A percentile compares a stretch with the other conserved stretches of the same genome.
These are phyloP conservation scores for Cyclospora cayetanensis DNA, from an alignment of 169 alveolate genomes.

Conservation along the genomic window DNA sequence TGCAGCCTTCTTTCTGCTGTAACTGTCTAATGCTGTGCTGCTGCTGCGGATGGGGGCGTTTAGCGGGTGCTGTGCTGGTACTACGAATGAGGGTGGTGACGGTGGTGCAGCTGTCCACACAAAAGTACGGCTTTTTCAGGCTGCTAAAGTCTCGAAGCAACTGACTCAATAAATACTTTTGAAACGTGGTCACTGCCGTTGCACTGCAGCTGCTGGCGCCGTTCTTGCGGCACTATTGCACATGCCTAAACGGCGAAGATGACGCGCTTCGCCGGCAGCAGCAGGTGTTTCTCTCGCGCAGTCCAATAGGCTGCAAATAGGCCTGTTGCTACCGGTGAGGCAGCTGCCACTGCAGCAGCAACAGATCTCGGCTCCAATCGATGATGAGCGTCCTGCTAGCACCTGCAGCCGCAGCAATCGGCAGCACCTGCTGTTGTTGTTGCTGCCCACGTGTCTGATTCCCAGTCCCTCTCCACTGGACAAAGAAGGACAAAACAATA, in stretches of 20 bases:
- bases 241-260: slow-evolving; percentile 8
- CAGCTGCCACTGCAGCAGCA: slow-evolving; percentile 33
- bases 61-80: too few species aligned
- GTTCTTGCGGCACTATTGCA: neutral
- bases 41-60: too few species aligned
- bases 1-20: too few species aligned
- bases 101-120: neutral
- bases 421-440: neutral
- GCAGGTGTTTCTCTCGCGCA: neutral
- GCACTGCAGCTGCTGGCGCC: slow-evolving; percentile 12
- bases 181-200: neutral
- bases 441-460: neutral
- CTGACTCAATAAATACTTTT: neutral
- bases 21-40: too few species aligned
- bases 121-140: neutral
- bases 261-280: neutral
- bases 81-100: neutral
- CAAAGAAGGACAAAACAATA: neutral
- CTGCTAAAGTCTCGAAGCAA: neutral
- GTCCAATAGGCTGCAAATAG: neutral
- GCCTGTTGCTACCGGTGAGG: neutral
- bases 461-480: neutral
- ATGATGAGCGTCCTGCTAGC: neutral
- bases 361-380: neutral
- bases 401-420: slow-evolving; percentile 33